Percentiles rank a stretch among this genome's conserved stretches.
Evolutionary conservation across 2,329 filamentous ascomycete genomes (phyloP).

Genomic region (Colletotrichum noveboracense): DNA sequence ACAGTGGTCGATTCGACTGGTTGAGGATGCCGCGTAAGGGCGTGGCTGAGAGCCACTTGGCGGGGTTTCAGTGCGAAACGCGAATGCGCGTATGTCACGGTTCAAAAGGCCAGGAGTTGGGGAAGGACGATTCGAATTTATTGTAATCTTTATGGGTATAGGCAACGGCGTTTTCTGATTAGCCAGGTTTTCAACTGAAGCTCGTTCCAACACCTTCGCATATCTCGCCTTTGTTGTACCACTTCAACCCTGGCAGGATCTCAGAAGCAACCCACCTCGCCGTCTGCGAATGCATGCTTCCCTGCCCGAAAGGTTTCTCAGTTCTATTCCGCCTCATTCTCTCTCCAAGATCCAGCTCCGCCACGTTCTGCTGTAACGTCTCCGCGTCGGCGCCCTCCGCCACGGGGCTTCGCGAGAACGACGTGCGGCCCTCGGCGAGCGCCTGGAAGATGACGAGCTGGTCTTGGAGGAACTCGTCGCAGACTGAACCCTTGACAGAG

Average conservation of each 20-base stretch:
- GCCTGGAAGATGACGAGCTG: slow-evolving; percentile 67
- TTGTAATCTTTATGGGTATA: not conserved
- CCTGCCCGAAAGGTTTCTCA: slow-evolving; percentile 59
- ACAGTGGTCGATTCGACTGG: slow-evolving; percentile 19
- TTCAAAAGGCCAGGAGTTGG: not conserved
- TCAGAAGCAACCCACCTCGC: slow-evolving; percentile 63
- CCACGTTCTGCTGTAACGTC: slow-evolving; percentile 31
- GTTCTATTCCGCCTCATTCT: slow-evolving; percentile 48
- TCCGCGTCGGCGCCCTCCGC: slow-evolving; percentile 16
- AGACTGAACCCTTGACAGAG: slow-evolving; percentile 37
- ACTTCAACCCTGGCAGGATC: slow-evolving; percentile 52
- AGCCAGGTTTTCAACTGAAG: not conserved
- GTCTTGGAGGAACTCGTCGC: slow-evolving; percentile 65
- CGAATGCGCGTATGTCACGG: not conserved
- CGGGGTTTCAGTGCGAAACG: not conserved
- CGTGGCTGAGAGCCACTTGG: not conserved
- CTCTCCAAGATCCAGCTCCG: slow-evolving; percentile 29
- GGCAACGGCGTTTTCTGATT: not conserved
- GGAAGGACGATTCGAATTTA: not conserved
- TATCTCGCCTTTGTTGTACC: slow-evolving; percentile 55
- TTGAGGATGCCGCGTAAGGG: not conserved
- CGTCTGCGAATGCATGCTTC: slow-evolving; percentile 62
- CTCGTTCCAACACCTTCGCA: slow-evolving; percentile 51
- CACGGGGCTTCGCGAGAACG: slow-evolving; percentile 40
- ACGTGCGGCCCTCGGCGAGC: slow-evolving; percentile 57